phyloP scores from a whole-genome alignment of 768 basidiomycete genomes.

The Exidia glandulosa region DNA sequence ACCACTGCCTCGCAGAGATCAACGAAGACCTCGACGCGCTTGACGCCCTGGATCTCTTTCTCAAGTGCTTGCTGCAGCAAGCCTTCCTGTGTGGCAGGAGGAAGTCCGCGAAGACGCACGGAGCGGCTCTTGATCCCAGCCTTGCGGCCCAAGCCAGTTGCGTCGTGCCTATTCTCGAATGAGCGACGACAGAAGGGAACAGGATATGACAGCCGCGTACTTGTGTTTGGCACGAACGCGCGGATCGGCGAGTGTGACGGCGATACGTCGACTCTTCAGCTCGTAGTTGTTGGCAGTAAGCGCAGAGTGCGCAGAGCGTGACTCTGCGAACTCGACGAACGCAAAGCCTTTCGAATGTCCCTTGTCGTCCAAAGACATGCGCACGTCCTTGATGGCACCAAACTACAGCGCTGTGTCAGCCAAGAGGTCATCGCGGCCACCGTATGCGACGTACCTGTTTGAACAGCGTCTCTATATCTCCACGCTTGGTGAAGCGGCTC shows the following conservation, averaged over 20 bases:
- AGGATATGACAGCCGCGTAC: slow-evolving; percentile 28
- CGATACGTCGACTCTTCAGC: slow-evolving; percentile 80
- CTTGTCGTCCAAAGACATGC: slow-evolving; percentile 62
- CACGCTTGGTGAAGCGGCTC: slow-evolving; percentile 62
- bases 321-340: slow-evolving; percentile 81
- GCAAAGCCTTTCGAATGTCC: slow-evolving; percentile 76
- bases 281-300: slow-evolving; percentile 78
- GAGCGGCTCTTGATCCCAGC: slow-evolving; percentile 58
- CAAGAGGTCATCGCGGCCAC: background rate
- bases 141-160: slow-evolving; percentile 38
- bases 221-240: slow-evolving; percentile 44
- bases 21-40: slow-evolving; percentile 64
- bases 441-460: slow-evolving; percentile 40
- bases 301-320: slow-evolving; percentile 62
- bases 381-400: slow-evolving; percentile 70
- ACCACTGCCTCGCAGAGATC: slow-evolving; percentile 34
- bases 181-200: background rate
- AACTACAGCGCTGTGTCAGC: slow-evolving; percentile 42
- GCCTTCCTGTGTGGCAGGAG: slow-evolving; percentile 74
- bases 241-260: slow-evolving; percentile 76
- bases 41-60: slow-evolving; percentile 51
- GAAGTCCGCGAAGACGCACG: slow-evolving; percentile 66
- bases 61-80: slow-evolving; percentile 83
- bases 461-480: slow-evolving; percentile 73
- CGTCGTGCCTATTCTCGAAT: slow-evolving; percentile 24